phyloP scores from a whole-genome alignment of 192 early-diverging fungal species.

The Spizellomyces sp. region DNA sequence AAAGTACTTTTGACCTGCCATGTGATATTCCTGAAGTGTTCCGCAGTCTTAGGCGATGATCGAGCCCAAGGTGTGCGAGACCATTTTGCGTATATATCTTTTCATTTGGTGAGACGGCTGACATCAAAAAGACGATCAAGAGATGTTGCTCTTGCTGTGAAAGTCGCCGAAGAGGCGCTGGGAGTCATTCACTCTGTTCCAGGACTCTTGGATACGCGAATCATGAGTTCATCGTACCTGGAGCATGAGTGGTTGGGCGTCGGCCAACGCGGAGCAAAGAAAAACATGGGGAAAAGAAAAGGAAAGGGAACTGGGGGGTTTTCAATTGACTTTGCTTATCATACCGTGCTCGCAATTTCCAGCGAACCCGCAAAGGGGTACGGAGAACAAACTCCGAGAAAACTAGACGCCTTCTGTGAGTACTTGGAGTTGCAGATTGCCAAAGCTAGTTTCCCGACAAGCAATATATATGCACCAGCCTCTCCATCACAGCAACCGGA shows the following conservation, averaged over 20 bases:
- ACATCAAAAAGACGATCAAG: background rate
- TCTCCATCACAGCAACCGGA: slow-evolving; percentile 1
- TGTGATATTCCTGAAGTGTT: slow-evolving; percentile 16
- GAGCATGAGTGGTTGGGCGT: slow-evolving; percentile 45
- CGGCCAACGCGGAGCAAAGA: slow-evolving; percentile 14
- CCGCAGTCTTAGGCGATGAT: slow-evolving; percentile 30
- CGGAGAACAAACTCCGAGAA: slow-evolving; percentile 7
- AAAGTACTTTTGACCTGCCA: slow-evolving; percentile 25
- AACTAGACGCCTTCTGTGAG: slow-evolving; percentile 37
- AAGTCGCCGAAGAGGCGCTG: slow-evolving; percentile 35
- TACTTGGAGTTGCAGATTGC: slow-evolving; percentile 33
- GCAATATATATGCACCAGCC: background rate
- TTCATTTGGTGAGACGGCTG: slow-evolving; percentile 27
- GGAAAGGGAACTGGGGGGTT: slow-evolving; percentile 5
- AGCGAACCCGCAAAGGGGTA: slow-evolving; percentile 24
- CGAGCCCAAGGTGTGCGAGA: slow-evolving; percentile 20
- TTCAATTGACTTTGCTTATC: slow-evolving; percentile 35
- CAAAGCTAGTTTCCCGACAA: slow-evolving; percentile 1
- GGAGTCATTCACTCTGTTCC: slow-evolving; percentile 25
- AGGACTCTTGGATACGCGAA: slow-evolving; percentile 30
- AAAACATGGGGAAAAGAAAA: slow-evolving; percentile 10
- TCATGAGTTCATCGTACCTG: slow-evolving; percentile 41
- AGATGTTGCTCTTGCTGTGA: slow-evolving; percentile 11
- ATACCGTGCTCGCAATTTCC: slow-evolving; percentile 28
- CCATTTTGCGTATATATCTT: slow-evolving; percentile 35